Percentiles rank a stretch among this genome's conserved stretches.
These are phyloP conservation scores for Phytophthora chlamydospora DNA, from an alignment of 352 stramenopile genomes.

Conservation along the genomic window DNA sequence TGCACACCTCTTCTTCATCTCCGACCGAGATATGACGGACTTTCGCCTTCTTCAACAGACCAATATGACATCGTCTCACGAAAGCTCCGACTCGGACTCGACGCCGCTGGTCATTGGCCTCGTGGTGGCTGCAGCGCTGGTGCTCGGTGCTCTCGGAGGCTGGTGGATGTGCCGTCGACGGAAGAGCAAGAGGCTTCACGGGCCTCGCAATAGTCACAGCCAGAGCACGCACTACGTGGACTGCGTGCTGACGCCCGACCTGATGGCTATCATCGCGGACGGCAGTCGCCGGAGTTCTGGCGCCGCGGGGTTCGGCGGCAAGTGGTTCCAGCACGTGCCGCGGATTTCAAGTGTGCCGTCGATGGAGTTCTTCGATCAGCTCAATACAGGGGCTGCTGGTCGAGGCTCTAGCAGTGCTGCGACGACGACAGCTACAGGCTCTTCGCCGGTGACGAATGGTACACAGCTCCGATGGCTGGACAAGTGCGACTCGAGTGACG, in stretches of 20 bases:
- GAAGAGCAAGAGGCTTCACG: conserved; percentile 15
- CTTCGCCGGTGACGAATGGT: conserved; percentile 12
- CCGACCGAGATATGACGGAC: conserved; percentile 4
- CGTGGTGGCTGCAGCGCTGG: conserved; percentile 9
- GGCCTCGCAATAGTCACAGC: conserved; percentile 21
- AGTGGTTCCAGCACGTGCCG: conserved; percentile 39
- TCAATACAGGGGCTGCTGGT: conserved; percentile 6
- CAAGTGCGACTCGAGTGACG: conserved; percentile 29
- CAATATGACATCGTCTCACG: conserved; percentile 11
- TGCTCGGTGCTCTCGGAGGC: conserved; percentile 22
- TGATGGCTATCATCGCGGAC: conserved; percentile 38
- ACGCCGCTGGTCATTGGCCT: conserved; percentile 24
- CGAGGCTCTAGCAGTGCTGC: conserved; percentile 21
- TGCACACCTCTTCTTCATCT: conserved; percentile 5
- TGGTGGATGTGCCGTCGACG: conserved; percentile 25
- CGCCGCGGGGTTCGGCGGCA: conserved; percentile 11
- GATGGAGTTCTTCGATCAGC: conserved; percentile 37
- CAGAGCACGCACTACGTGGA: conserved; percentile 43
- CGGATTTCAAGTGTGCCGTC: conserved; percentile 37
- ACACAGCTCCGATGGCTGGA: conserved; percentile 16
- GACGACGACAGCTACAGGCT: conserved; percentile 22
- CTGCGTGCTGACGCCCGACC: conserved; percentile 35
- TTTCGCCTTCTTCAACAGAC: not conserved
- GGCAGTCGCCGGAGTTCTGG: conserved; percentile 21
- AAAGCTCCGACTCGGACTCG: conserved; percentile 15